phyloP scores from a whole-genome alignment of 2,329 filamentous ascomycete species.

The Anthostomella pinea region DNA sequence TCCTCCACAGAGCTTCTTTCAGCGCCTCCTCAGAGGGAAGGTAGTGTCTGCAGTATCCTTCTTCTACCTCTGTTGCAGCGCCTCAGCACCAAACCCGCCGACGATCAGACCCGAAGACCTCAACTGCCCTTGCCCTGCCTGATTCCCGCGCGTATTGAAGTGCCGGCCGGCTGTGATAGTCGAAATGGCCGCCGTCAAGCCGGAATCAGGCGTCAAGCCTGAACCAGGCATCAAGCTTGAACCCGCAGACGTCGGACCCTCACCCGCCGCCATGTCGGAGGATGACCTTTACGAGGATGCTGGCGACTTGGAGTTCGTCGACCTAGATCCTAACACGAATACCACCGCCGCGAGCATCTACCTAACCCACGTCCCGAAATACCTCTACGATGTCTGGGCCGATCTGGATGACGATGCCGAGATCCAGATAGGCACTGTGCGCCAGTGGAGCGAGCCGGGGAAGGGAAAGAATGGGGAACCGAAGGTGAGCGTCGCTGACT shows the following conservation, averaged over 20 bases:
- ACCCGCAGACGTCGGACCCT: constrained; percentile 40
- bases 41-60: too few species aligned
- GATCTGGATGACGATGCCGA: constrained; percentile 76
- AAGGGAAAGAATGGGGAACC: constrained; percentile 37
- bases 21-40: too few species aligned
- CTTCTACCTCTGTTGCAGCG: neutral
- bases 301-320: constrained; percentile 56
- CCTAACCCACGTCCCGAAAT: constrained; percentile 74
- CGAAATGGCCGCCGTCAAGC: constrained; percentile 28
- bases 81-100: too few species aligned
- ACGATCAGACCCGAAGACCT: constrained; percentile 4
- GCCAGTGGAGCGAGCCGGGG: constrained; percentile 54
- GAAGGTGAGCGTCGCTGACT: constrained; percentile 20
- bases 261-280: constrained; percentile 50
- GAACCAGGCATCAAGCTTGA: constrained; percentile 47
- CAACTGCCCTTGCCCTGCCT: neutral
- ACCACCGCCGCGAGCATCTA: constrained; percentile 53
- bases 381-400: constrained; percentile 77
- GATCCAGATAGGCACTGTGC: constrained; percentile 75
- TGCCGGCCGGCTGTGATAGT: neutral
- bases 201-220: constrained; percentile 28
- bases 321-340: constrained; percentile 37
- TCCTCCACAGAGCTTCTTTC: too few species aligned
- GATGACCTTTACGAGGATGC: constrained; percentile 66
- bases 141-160: neutral